Evolutionary conservation across 768 basidiomycete genomes (phyloP).

Genomic region (Chiua virens): DNA sequence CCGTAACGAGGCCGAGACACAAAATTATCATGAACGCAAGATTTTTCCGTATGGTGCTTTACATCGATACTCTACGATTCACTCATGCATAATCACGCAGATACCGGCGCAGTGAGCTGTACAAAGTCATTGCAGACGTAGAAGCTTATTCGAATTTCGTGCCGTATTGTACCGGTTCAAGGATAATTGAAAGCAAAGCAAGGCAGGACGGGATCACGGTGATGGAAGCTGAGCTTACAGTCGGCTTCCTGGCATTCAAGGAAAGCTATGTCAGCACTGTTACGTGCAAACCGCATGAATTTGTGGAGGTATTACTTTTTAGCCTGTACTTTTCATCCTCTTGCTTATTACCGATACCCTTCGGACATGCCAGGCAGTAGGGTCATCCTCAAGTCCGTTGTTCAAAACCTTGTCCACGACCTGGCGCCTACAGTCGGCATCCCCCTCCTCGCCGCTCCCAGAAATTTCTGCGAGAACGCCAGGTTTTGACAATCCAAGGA

Average conservation of each 20-base stretch:
- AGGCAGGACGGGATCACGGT: conserved; percentile 37
- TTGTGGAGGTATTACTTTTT: conserved; percentile 56
- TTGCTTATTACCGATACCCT: conserved; percentile 7
- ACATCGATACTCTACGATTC: conserved; percentile 5
- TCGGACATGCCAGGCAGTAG: conserved; percentile 58
- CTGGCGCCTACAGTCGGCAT: conserved; percentile 72
- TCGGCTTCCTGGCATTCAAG: conserved; percentile 83
- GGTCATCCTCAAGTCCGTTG: conserved; percentile 67
- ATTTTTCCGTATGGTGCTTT: conserved; percentile 75
- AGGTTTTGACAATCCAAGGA: conserved; percentile 18
- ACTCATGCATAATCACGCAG: conserved; percentile 40
- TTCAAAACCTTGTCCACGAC: conserved; percentile 70
- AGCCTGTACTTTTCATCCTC: neutral
- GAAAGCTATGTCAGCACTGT: conserved; percentile 90
- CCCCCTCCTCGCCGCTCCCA: conserved; percentile 34
- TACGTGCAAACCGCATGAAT: conserved; percentile 72
- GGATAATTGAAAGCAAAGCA: conserved; percentile 45
- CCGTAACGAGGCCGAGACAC: conserved; percentile 37
- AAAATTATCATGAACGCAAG: conserved; percentile 80
- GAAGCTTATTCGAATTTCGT: conserved; percentile 83
- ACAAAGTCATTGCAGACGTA: conserved; percentile 85
- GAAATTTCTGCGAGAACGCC: neutral
- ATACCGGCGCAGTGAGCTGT: conserved; percentile 77
- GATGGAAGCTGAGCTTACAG: conserved; percentile 83
- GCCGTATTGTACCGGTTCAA: conserved; percentile 82